Base-by-base conservation (phyloP, 805 yeast species). In the Yarrowia osloensis region DNA sequence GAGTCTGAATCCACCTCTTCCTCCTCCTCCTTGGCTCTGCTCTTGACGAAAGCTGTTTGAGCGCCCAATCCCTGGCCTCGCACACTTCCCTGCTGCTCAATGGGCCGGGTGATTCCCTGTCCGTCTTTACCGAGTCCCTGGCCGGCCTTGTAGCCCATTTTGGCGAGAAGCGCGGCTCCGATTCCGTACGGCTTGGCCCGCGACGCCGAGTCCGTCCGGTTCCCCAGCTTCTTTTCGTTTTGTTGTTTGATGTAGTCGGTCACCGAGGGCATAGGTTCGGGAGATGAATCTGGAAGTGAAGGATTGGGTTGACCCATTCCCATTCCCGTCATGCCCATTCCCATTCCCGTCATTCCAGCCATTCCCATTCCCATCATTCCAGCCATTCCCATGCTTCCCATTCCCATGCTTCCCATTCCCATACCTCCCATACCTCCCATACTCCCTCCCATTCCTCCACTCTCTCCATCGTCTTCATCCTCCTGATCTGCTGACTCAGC, bases 61-160 rank as follows among this genome's bases (percentile, higher is more conserved):
- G 66, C 66, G 13, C 66, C 97, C 31, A 92, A 81, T 3, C 97
- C 97, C 21, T 85, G 77, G 0, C 91, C 88, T 49, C 82, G 84
- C 0, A 90, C 89, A 44, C 95, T 78, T 33, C 84, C 74, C 65
- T 83, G 82, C 3, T 90, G 88, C 69, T 90, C 88, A 7, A 94
- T 86, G 0, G 98, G 98, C n/a, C 82, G 85, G 0, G 82, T 81
- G 0, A 91, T 91, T 50, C 99, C 99, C 62, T 82, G 82, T 1
- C 86, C 85, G 26, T 81, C 75, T 5, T 79, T 79, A 1, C 99
- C 99, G n/a, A 94, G 81, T 0, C 98, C 98, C 72, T 84, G 80
- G 0, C 99, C 98, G 46, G 84, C 84, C 8, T 82, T 82, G 76
- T 90, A 93, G 0, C 99, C 99, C 98, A 94, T 93, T 69, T 86